Evolutionary conservation across 768 basidiomycete genomes (phyloP).

Genomic region (Kwoniella mangroviensis): DNA sequence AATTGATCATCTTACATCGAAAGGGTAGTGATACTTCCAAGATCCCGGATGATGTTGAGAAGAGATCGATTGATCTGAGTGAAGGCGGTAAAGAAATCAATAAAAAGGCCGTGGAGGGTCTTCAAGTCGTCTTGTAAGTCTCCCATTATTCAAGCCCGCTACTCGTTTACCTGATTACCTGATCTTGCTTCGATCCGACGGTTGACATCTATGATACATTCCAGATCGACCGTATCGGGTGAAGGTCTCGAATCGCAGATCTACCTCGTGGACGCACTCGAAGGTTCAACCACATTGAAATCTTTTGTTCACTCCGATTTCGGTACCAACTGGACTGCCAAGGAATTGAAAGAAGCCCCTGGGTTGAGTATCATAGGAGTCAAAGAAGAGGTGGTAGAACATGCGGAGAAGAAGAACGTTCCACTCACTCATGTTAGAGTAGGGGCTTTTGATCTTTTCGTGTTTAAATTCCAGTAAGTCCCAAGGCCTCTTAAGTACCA

Average conservation of each 20-base stretch:
- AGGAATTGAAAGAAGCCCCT: slow-evolving; percentile 5
- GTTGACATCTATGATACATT: no score
- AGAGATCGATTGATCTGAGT: slow-evolving; percentile 10
- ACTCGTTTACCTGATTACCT: neutral
- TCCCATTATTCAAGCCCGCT: neutral
- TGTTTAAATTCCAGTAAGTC: slow-evolving; percentile 11
- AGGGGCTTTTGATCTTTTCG: slow-evolving; percentile 8
- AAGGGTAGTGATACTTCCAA: slow-evolving; percentile 15
- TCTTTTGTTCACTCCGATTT: slow-evolving; percentile 18
- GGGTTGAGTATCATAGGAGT: neutral
- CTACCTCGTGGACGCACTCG: slow-evolving; percentile 3
- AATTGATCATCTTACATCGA: slow-evolving; percentile 16
- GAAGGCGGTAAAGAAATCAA: neutral
- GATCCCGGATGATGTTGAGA: slow-evolving; percentile 15
- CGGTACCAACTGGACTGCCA: slow-evolving; percentile 11
- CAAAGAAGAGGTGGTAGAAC: neutral
- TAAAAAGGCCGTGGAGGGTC: slow-evolving; percentile 16
- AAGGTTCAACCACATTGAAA: slow-evolving; percentile 6
- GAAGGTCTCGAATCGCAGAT: neutral
- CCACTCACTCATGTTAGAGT: slow-evolving; percentile 3
- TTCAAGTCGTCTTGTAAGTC: slow-evolving; percentile 22
- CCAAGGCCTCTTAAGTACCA: neutral
- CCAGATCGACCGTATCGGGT: slow-evolving; percentile 1
- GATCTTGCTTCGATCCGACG: no score
- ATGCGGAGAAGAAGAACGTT: neutral